Evolutionary conservation across 2,329 filamentous ascomycete species (phyloP), one percentile per base, ranked within the genome.

Genomic region (Teratosphaeria nubilosa): DNA sequence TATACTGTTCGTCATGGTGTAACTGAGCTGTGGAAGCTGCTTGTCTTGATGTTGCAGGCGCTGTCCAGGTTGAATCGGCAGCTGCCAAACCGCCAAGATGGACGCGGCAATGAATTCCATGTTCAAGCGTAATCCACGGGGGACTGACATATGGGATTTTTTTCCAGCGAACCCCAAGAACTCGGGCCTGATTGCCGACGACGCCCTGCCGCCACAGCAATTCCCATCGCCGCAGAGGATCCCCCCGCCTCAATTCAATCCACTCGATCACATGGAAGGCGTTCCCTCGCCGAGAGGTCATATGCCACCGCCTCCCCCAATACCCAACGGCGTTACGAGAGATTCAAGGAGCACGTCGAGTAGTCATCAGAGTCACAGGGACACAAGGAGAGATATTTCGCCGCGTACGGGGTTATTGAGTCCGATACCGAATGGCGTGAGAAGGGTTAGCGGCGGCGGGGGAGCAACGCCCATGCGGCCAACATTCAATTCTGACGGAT

Each of bases 371-470:
- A 48, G 41, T 48, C 41, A 48, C 3, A 22, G 41, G n/a, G 41
- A 48, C n/a, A 20, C 41, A 22, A 20, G 41, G 41, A 48, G 50
- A 56, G 58, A 61, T 53, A 55, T 48, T n/a, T 52, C 58, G 27
- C 53, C 57, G n/a, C 34, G 53, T 24, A 31, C 61, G 20, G 58
- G 54, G 13, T 51, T 64, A 11, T 53, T 64, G 27, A 57, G 54
- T 31, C 59, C 61, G 11, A 57, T 62, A 52, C 57, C 59, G 24
- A 60, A 59, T 51, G 62, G 62, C 32, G 27, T 57, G 16, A 58
- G 62, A 24, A 58, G 53, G 48, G 53, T 59, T 27, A 63, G 62
- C 58, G 52, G 56, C 48, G 62, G 60, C 20, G 30, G 20, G 13
- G 20, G 41, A 20, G 30, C 25, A 16, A 56, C 62, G 32, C 62